Evolutionary conservation across 1,284 basidiomycete species (phyloP).

Genomic region (Ceratobasidium sp.): DNA sequence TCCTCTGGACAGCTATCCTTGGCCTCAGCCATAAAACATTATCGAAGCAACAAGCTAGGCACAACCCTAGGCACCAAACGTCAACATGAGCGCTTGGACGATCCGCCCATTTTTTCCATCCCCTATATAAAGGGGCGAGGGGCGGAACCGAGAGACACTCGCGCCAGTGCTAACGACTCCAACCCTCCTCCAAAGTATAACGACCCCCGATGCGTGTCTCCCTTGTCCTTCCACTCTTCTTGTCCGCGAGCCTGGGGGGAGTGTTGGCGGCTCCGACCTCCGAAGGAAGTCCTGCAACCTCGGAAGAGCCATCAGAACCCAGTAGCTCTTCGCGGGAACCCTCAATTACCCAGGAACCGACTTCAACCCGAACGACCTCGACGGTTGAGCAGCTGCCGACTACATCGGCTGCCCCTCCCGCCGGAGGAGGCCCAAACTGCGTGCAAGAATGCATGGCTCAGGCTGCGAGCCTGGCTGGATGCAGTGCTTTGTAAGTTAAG

Average conservation of each 20-base stretch:
- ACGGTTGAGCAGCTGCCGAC: not conserved
- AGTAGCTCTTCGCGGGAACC: not conserved
- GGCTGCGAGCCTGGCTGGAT: not conserved
- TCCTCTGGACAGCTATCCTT: not conserved
- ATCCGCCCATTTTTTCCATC: not conserved
- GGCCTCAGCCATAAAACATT: no score
- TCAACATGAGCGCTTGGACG: not conserved
- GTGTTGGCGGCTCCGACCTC: constrained; percentile 1
- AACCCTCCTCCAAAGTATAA: not conserved
- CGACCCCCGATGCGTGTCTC: not conserved
- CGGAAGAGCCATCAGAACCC: not conserved
- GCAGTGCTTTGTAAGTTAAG: constrained; percentile 2
- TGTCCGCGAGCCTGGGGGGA: not conserved
- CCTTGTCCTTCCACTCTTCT: not conserved
- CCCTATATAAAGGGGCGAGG: not conserved
- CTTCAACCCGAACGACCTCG: not conserved
- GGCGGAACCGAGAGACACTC: no score
- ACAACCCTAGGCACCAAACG: not conserved
- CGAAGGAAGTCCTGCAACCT: not conserved
- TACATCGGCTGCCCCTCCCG: constrained; percentile 3
- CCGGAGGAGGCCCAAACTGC: constrained; percentile 27
- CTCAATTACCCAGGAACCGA: not conserved
- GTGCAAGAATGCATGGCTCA: constrained; percentile 16
- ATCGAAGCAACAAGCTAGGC: no score
- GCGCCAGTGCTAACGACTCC: not conserved